Evolutionary conservation across 352 stramenopile species (phyloP).

Genomic region (Pythium rhizo-oryzae): DNA sequence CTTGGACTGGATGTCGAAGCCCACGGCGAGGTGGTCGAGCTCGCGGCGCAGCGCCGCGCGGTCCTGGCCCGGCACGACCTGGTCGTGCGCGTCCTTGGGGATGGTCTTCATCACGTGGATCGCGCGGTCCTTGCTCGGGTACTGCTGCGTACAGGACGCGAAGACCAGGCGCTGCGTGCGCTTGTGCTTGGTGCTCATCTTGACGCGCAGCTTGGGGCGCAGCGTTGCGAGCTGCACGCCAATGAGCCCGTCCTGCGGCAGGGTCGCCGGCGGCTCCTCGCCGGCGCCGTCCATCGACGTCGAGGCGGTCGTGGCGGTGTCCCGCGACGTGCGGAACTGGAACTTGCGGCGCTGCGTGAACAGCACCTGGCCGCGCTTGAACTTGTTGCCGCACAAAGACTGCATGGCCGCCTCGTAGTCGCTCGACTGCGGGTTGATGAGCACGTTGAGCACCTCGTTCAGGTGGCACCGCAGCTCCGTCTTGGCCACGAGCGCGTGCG

Average conservation of each 20-base stretch:
- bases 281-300: too few species aligned
- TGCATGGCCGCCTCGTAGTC: slow-evolving; percentile 54
- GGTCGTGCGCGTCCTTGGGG: slow-evolving; percentile 53
- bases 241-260: slow-evolving; percentile 11
- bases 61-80: slow-evolving; percentile 51
- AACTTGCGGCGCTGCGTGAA: slow-evolving; percentile 45
- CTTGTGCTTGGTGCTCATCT: slow-evolving; percentile 30
- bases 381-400: slow-evolving; percentile 49
- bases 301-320: too few species aligned
- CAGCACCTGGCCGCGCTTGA: slow-evolving; percentile 50
- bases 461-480: slow-evolving; percentile 57
- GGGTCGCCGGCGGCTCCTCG: background rate
- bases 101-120: slow-evolving; percentile 70
- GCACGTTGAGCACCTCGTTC: slow-evolving; percentile 65
- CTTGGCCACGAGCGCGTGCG: slow-evolving; percentile 54
- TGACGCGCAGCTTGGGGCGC: slow-evolving; percentile 25
- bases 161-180: slow-evolving; percentile 63
- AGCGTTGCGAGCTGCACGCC: slow-evolving; percentile 26
- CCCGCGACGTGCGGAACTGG: too few species aligned
- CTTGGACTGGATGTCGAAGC: slow-evolving; percentile 53
- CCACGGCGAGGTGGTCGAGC: slow-evolving; percentile 62
- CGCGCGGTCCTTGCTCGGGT: slow-evolving; percentile 44
- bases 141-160: slow-evolving; percentile 48
- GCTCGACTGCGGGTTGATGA: slow-evolving; percentile 46
- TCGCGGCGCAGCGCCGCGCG: slow-evolving; percentile 51